Percentiles rank a stretch among this genome's conserved stretches.
phyloP scores from a whole-genome alignment of 2,329 filamentous ascomycete species.

The Colletotrichum falcatum region DNA sequence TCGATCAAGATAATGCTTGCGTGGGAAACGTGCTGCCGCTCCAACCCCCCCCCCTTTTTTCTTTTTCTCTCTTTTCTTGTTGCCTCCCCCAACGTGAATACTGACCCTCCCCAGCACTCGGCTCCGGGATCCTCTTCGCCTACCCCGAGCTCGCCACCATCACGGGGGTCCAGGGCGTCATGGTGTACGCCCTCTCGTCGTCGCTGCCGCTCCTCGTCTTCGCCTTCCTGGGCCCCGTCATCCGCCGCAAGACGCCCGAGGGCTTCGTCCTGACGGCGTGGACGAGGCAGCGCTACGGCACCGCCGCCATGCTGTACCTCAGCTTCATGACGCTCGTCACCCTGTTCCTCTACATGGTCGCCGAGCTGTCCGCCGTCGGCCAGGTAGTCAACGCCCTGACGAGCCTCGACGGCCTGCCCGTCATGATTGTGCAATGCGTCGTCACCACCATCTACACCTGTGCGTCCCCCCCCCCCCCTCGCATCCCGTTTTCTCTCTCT shows the following conservation, averaged over 20 bases:
- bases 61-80: conserved; percentile 45
- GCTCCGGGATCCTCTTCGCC: conserved; percentile 85
- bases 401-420: conserved; percentile 78
- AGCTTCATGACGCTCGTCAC: conserved; percentile 84
- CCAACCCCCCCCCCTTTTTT: conserved; percentile 57
- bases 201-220: conserved; percentile 80
- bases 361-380: conserved; percentile 83
- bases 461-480: conserved; percentile 54
- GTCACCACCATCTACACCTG: conserved; percentile 88
- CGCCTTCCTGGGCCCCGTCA: conserved; percentile 79
- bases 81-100: too few species aligned
- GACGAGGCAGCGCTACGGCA: conserved; percentile 83
- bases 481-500: too few species aligned
- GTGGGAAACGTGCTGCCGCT: conserved; percentile 98
- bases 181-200: conserved; percentile 81
- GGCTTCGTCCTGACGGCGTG: conserved; percentile 89
- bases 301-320: conserved; percentile 76
- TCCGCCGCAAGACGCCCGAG: conserved; percentile 82
- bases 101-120: conserved; percentile 73
- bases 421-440: conserved; percentile 81
- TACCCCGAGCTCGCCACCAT: conserved; percentile 86
- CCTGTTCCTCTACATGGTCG: conserved; percentile 88
- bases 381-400: conserved; percentile 82
- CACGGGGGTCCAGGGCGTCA: conserved; percentile 80
- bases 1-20: conserved; percentile 99